Percentiles rank a stretch among this genome's conserved stretches.
Evolutionary conservation across 202 grass and related monocot species (phyloP).

Genomic region (Eragrostis tef): DNA sequence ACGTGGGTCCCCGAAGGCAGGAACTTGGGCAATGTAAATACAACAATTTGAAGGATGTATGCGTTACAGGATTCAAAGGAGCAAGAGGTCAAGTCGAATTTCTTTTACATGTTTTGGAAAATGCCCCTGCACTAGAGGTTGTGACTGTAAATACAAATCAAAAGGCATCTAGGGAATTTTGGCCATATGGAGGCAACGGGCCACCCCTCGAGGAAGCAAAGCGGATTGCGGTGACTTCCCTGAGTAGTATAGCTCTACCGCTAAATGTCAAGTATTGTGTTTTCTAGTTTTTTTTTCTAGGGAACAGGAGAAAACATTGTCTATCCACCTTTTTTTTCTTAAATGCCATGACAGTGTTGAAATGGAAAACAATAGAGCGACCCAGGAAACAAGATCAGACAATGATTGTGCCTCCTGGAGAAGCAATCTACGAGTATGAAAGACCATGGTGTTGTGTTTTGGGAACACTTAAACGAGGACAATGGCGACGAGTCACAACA

Average conservation of each 20-base stretch:
- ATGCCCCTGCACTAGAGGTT: not conserved
- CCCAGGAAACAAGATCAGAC: no score
- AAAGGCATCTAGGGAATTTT: not conserved
- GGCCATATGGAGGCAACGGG: not conserved
- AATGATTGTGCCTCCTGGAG: no score
- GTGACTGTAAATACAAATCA: not conserved
- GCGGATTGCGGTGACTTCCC: not conserved
- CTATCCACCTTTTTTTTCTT: no score
- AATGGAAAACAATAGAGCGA: no score
- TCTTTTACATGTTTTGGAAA: not conserved
- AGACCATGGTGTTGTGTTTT: no score
- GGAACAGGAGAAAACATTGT: not conserved
- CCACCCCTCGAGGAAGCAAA: slow-evolving; percentile 6
- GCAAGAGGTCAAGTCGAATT: slow-evolving; percentile 10
- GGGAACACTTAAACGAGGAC: no score
- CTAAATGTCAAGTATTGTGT: not conserved
- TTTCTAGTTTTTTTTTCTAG: not conserved
- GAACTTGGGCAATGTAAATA: not conserved
- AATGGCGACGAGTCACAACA: no score
- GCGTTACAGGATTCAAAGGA: not conserved
- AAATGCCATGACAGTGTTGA: no score
- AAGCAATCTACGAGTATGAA: no score
- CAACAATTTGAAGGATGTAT: not conserved
- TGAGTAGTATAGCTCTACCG: not conserved
- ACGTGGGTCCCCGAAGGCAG: slow-evolving; percentile 7